These are phyloP conservation scores for Coemansia sp. DNA, from an alignment of 192 early-diverging fungal genomes.

Conservation along the genomic window DNA sequence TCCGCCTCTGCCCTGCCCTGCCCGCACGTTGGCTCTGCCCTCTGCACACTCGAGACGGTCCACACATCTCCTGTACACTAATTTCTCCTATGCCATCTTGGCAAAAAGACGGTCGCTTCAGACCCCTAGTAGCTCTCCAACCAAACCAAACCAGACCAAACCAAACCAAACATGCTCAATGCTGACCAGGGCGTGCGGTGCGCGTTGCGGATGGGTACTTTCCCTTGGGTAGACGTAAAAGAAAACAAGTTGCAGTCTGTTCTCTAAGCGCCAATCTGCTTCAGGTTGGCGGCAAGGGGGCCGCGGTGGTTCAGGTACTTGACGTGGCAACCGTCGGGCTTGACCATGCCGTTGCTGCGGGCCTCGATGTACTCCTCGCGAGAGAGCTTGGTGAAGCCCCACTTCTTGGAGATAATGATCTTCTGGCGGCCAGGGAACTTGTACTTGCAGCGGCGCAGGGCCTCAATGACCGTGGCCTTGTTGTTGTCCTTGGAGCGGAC, in stretches of 20 bases:
- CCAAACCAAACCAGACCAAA: too few species aligned
- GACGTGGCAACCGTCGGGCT: conserved; percentile 90
- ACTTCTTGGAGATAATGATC: conserved; percentile 99
- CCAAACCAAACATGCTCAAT: too few species aligned
- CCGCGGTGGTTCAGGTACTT: conserved; percentile 83
- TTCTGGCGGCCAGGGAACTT: conserved; percentile 99
- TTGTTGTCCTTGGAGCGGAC: conserved; percentile 92
- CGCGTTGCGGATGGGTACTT: too few species aligned
- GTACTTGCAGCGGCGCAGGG: conserved; percentile 93
- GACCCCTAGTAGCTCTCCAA: too few species aligned
- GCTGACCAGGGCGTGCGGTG: too few species aligned
- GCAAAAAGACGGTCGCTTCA: too few species aligned
- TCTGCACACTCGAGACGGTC: too few species aligned
- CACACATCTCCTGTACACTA: too few species aligned
- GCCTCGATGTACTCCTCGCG: conserved; percentile 82
- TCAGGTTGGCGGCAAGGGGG: conserved; percentile 55
- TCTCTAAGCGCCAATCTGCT: conserved; percentile 19
- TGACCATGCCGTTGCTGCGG: conserved; percentile 69
- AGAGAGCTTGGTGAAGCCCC: conserved; percentile 98
- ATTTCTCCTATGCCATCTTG: too few species aligned
- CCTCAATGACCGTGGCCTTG: conserved; percentile 89
- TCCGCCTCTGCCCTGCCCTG: too few species aligned
- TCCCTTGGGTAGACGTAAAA: neutral
- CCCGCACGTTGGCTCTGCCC: too few species aligned
- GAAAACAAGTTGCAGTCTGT: neutral